phyloP scores from a whole-genome alignment of 2,329 filamentous ascomycete species.

The Pleurostoma richardsiae region DNA sequence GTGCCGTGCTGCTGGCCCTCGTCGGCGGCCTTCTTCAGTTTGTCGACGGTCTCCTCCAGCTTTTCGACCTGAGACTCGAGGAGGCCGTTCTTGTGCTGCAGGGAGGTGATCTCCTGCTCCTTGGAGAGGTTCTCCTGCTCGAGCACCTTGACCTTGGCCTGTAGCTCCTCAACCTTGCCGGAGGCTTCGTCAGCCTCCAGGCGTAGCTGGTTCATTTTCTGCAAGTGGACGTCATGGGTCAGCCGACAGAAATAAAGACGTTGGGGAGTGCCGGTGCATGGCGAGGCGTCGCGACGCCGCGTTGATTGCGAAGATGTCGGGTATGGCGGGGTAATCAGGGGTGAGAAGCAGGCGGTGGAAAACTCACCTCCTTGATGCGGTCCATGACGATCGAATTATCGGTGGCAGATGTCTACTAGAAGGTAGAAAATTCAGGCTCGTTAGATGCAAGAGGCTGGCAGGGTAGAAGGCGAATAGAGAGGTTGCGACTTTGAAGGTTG shows the following conservation, averaged over 20 bases:
- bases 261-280: no score
- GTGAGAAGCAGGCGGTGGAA: neutral
- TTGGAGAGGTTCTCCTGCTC: constrained; percentile 95
- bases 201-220: constrained; percentile 96
- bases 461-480: constrained; percentile 10
- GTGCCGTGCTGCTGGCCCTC: constrained; percentile 78
- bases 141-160: constrained; percentile 78
- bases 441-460: neutral
- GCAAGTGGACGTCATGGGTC: constrained; percentile 12
- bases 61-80: constrained; percentile 91
- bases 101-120: constrained; percentile 96
- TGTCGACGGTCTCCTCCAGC: constrained; percentile 76
- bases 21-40: constrained; percentile 80
- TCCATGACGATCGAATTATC: constrained; percentile 58
- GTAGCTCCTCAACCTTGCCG: constrained; percentile 79
- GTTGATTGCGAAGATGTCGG: neutral
- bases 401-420: neutral
- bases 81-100: constrained; percentile 90
- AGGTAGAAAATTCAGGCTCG: neutral
- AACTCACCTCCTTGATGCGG: constrained; percentile 82
- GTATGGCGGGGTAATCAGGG: constrained; percentile 20
- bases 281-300: neutral
- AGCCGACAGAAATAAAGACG: constrained; percentile 6
- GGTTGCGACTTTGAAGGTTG: constrained; percentile 11
- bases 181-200: constrained; percentile 85